Evolutionary conservation across 2,329 filamentous ascomycete species (phyloP).

Genomic region (Aspergillus sp.): DNA sequence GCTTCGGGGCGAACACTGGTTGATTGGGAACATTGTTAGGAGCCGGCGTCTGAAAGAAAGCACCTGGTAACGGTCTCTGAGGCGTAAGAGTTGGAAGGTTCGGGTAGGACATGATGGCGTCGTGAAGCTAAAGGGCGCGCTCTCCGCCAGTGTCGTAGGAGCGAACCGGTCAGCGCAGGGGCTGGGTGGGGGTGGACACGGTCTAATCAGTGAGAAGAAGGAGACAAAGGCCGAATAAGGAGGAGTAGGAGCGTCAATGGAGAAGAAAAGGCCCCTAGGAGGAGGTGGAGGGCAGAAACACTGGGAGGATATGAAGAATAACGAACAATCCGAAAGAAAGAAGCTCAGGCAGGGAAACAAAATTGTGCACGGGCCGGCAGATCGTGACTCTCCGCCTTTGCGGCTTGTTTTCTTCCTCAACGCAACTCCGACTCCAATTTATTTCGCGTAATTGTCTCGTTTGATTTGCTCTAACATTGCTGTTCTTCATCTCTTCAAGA

Average conservation of each 20-base stretch:
- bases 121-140: constrained; percentile 16
- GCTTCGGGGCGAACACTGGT: constrained; percentile 31
- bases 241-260: constrained; percentile 4
- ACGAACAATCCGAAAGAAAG: constrained; percentile 13
- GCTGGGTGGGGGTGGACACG: constrained; percentile 10
- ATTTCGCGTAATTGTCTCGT: not conserved
- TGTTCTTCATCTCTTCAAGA: not conserved
- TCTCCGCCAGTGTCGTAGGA: constrained; percentile 21
- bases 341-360: constrained; percentile 23
- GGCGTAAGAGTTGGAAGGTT: constrained; percentile 36
- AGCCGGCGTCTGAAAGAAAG: constrained; percentile 42
- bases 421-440: constrained; percentile 10
- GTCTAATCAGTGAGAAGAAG: not conserved
- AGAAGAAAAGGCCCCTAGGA: constrained; percentile 19
- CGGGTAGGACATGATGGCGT: constrained; percentile 41
- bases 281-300: constrained; percentile 18
- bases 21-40: constrained; percentile 34
- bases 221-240: constrained; percentile 5
- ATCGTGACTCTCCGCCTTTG: constrained; percentile 16
- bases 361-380: constrained; percentile 35
- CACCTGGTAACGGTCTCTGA: constrained; percentile 40
- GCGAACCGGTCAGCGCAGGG: constrained; percentile 17
- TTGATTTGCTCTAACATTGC: not conserved
- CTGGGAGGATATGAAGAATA: constrained; percentile 8
- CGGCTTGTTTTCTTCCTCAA: constrained; percentile 1